Conservation (phyloP, 2,329 filamentous ascomycete genomes). For the Metarhizium rileyi region DNA sequence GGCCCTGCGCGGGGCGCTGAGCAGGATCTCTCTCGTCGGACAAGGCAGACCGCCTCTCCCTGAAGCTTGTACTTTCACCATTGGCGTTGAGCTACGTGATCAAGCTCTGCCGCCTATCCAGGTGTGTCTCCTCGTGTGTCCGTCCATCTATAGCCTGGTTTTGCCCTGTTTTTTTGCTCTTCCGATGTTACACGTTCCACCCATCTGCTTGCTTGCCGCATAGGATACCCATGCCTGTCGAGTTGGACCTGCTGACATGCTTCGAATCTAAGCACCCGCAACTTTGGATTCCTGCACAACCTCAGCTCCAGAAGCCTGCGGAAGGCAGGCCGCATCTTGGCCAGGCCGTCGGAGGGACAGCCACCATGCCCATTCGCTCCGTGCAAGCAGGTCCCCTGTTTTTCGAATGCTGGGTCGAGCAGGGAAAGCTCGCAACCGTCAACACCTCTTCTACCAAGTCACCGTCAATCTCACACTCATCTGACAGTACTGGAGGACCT, state of each 20-base stretch:
- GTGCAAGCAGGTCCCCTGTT: conserved; percentile 50
- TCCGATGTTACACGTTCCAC: no score
- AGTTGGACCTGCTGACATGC: conserved; percentile 1
- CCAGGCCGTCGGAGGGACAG: conserved; percentile 24
- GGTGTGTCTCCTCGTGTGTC: conserved; percentile 27
- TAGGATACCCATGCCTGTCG: not conserved
- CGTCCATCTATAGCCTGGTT: no score
- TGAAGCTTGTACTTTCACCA: conserved; percentile 59
- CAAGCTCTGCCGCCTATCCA: conserved; percentile 48
- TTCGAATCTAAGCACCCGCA: conserved; percentile 39
- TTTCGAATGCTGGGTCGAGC: conserved; percentile 57
- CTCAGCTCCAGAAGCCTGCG: conserved; percentile 31
- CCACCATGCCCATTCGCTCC: conserved; percentile 40
- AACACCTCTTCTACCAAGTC: not conserved
- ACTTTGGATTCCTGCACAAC: conserved; percentile 49
- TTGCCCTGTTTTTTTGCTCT: not conserved
- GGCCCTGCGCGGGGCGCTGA: conserved; percentile 59
- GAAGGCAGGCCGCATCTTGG: conserved; percentile 19
- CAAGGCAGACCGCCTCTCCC: conserved; percentile 50
- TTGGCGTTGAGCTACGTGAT: conserved; percentile 64
- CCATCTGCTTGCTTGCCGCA: not conserved
- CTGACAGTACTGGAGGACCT: not conserved
- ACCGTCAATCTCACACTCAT: not conserved
- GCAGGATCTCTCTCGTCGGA: conserved; percentile 50
- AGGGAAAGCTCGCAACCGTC: conserved; percentile 6